Conservation (phyloP, 2,329 filamentous ascomycete species). For the Hypocrella siamensis region DNA sequence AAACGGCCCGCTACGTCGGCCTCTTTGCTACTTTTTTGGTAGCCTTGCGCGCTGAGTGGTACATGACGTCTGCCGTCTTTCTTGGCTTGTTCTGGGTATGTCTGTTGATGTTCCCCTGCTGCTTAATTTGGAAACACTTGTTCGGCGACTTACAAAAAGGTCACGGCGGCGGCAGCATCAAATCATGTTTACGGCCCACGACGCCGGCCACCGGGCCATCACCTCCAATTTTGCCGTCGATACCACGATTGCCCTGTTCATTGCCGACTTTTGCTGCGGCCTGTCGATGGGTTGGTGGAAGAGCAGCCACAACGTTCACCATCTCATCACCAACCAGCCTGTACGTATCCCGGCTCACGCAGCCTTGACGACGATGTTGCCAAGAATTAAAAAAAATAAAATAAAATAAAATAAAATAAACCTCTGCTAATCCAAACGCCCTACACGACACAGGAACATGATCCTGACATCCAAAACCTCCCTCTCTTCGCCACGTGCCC, state of each 20-base stretch:
- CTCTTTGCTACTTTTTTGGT: slow-evolving; percentile 33
- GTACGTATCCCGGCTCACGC: slow-evolving; percentile 10
- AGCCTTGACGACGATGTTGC: too few relatives aligned
- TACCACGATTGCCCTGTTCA: slow-evolving; percentile 44
- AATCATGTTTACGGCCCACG: slow-evolving; percentile 53
- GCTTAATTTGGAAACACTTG: too few relatives aligned
- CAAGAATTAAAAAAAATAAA: too few relatives aligned
- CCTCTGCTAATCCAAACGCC: too few relatives aligned
- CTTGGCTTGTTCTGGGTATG: slow-evolving; percentile 47
- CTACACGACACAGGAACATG: slow-evolving; percentile 39
- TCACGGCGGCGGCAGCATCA: slow-evolving; percentile 37
- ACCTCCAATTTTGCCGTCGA: slow-evolving; percentile 42
- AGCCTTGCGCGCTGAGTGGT: slow-evolving; percentile 34
- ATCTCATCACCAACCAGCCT: slow-evolving; percentile 49
- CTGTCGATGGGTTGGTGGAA: slow-evolving; percentile 57
- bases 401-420: too few relatives aligned
- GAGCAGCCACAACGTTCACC: slow-evolving; percentile 52
- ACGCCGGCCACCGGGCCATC: slow-evolving; percentile 48
- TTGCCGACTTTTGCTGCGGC: slow-evolving; percentile 50
- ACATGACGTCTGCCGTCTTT: slow-evolving; percentile 38
- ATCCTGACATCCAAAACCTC: slow-evolving; percentile 49
- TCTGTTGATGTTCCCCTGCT: too few relatives aligned
- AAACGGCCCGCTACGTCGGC: slow-evolving; percentile 34
- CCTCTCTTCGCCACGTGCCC: slow-evolving; percentile 54
- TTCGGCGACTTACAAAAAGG: too few relatives aligned